Percentiles rank a stretch among this genome's conserved stretches.
These are phyloP conservation scores for Fraxinus angustifolia DNA, from an alignment of 305 asterid genomes.

Conservation along the genomic window DNA sequence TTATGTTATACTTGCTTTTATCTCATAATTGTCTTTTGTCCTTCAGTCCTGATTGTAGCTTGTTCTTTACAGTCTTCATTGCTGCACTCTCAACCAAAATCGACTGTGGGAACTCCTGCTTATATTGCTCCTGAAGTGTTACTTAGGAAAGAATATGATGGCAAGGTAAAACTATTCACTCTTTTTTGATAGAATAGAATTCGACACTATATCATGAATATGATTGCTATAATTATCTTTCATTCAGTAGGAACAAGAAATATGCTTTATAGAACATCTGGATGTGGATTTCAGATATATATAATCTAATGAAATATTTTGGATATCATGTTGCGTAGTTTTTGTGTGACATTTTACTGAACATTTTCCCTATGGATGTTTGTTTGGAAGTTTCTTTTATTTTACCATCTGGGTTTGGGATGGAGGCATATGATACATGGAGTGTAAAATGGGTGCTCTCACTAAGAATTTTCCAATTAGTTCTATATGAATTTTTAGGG, in stretches of 20 bases:
- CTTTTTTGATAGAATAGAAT: not conserved
- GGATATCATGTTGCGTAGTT: constrained; percentile 1
- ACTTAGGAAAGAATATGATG: constrained; percentile 65
- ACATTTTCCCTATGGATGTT: not conserved
- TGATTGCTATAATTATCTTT: not conserved
- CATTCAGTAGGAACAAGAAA: not conserved
- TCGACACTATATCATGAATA: not conserved
- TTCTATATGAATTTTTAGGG: not conserved
- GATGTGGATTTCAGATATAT: not conserved
- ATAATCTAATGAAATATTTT: not conserved
- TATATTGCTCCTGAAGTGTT: constrained; percentile 73
- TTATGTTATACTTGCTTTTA: constrained; percentile 3
- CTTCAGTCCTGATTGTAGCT: constrained; percentile 21
- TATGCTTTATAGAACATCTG: not conserved
- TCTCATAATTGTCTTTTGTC: not conserved
- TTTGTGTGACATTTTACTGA: constrained; percentile 6
- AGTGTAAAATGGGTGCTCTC: not conserved
- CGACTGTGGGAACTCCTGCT: constrained; percentile 75
- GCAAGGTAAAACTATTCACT: constrained; percentile 45
- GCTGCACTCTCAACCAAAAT: constrained; percentile 78
- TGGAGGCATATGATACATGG: not conserved
- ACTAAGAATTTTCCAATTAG: not conserved
- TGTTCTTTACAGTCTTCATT: constrained; percentile 53
- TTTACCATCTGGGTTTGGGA: not conserved
- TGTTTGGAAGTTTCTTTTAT: not conserved